Percentiles rank a stretch among this genome's conserved stretches.
phyloP scores from a whole-genome alignment of 805 yeast species.

The Myxozyma mucilagina region DNA sequence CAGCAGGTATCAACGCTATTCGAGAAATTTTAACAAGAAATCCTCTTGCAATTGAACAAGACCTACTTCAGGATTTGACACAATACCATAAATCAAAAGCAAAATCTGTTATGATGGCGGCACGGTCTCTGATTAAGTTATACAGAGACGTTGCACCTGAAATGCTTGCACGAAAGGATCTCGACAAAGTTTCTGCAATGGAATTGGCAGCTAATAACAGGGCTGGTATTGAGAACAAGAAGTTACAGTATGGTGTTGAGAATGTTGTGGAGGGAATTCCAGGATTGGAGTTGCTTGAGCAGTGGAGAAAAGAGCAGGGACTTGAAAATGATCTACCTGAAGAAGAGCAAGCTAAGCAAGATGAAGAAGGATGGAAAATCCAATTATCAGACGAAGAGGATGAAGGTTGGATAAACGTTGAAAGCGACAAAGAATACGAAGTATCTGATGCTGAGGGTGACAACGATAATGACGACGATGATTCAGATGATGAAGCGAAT shows the following conservation, averaged over 20 bases:
- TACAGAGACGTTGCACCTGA: conserved; percentile 97
- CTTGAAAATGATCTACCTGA: conserved; percentile 59
- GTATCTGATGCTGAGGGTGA: conserved; percentile 36
- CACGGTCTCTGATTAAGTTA: conserved; percentile 78
- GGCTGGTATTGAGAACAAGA: conserved; percentile 43
- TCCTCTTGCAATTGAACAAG: conserved; percentile 88
- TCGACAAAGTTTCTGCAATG: conserved; percentile 91
- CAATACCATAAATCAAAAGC: conserved; percentile 92
- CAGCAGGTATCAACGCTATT: conserved; percentile 95
- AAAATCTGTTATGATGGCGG: conserved; percentile 92
- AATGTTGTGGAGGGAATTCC: conserved; percentile 71
- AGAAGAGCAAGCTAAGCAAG: conserved; percentile 58
- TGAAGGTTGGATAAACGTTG: conserved; percentile 90
- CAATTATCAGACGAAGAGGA: conserved; percentile 37
- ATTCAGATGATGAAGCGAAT: conserved; percentile 18
- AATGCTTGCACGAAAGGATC: conserved; percentile 83
- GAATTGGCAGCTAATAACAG: conserved; percentile 62
- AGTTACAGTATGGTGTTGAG: conserved; percentile 68
- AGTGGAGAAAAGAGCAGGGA: conserved; percentile 72
- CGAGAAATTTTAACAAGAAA: conserved; percentile 91
- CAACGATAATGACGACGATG: conserved; percentile 34
- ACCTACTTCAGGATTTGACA: conserved; percentile 82
- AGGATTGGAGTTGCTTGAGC: conserved; percentile 84
- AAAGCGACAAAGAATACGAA: conserved; percentile 58
- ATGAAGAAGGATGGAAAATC: conserved; percentile 37